phyloP scores from a whole-genome alignment of 176 grass and related monocot species.

The Eragrostis nindensis region DNA sequence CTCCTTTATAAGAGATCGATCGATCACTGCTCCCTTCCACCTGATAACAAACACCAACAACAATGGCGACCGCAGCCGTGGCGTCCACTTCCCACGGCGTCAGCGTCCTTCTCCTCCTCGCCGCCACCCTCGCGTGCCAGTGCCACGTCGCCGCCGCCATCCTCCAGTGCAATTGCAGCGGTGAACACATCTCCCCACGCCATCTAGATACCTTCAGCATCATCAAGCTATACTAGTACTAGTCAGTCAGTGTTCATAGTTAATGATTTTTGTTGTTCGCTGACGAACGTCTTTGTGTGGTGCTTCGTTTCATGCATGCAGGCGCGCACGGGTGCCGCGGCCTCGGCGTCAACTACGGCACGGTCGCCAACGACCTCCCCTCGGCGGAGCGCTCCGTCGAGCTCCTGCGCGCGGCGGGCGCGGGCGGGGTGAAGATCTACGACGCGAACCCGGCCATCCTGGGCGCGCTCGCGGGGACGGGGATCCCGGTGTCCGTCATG shows the following conservation, averaged over 20 bases:
- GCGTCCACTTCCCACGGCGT: neutral
- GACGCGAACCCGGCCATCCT: conserved; percentile 71
- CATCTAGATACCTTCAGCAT: neutral
- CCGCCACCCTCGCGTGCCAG: neutral
- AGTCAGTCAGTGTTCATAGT: neutral
- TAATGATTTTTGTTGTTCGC: neutral
- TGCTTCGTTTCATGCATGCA: conserved; percentile 10
- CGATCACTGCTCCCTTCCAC: neutral
- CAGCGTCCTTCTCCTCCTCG: neutral
- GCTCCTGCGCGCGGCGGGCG: conserved; percentile 52
- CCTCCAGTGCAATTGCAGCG: neutral
- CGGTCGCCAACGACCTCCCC: conserved; percentile 66
- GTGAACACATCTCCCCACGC: neutral
- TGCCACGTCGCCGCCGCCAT: neutral
- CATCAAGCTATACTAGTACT: neutral
- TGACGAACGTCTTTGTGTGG: neutral
- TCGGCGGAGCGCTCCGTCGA: conserved; percentile 45
- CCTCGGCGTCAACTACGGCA: conserved; percentile 78
- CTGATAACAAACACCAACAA: conserved; percentile 10
- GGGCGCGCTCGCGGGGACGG: conserved; percentile 54
- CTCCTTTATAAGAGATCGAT: conserved; percentile 8
- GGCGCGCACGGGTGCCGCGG: conserved; percentile 44
- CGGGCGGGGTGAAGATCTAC: conserved; percentile 71
- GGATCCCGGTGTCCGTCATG: conserved; percentile 62
- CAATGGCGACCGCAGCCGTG: neutral